Base-by-base conservation (phyloP, 129 eudicot species). In the Escallonia rubra region DNA sequence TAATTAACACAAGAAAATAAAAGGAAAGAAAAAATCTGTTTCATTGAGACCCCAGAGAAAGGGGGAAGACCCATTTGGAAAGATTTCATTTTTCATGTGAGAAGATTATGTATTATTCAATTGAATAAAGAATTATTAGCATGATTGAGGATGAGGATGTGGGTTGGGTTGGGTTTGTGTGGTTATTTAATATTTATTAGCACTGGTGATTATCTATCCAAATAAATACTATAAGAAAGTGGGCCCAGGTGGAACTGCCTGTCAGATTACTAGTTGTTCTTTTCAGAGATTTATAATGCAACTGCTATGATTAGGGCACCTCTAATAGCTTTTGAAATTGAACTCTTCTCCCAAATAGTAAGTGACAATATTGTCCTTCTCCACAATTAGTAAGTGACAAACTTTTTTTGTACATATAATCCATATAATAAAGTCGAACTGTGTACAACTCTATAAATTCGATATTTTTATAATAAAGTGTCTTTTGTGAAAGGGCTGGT, bases 311-410 rank as follows among this genome's bases (percentile, higher is more conserved):
- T 69, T 76, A 42, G 67, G n/a, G 72, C 71, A 54, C 75, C 80
- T 70, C 68, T n/a, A n/a, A 6, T 7, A 54, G 9, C 14, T 39
- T 16, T 66, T 41, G 12, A 46, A 59, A 46, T 10, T 49, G 54
- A 23, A 56, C 41, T 46, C 46, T 55, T 55, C 11, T 63, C 60
- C n/a, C 63, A 54, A 62, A 58, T 34, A 64, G n/a, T 70, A 23
- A 23, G 34, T 7, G 72, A 64, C 76, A 70, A 76, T 70, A 50
- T 41, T 64, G 81, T 76, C 81, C 81, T 70, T 70, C 70, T 75
- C 34, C 34, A 23, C 34, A 0, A 23, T 23, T 23, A 23, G 34
- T n/a, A n/a, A n/a, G n/a, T n/a, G n/a, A n/a, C 50, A 46, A 5
- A 46, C 50, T 46, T 46, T 46, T 23, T 23, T 23, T 0, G 34